These are phyloP conservation scores for Rozella allomycis DNA, from an alignment of 371 early-diverging fungal species.

Conservation along the genomic window DNA sequence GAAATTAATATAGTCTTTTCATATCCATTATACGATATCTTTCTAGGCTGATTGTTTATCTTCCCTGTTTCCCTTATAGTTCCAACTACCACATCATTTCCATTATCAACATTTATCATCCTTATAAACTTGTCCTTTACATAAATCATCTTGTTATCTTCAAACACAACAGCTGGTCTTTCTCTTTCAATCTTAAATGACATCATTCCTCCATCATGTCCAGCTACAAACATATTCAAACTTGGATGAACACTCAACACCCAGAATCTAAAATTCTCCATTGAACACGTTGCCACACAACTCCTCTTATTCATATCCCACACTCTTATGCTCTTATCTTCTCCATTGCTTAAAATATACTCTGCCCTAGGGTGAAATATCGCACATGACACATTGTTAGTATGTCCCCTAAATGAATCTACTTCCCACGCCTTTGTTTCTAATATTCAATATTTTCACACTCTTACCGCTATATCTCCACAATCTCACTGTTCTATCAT, in stretches of 20 bases:
- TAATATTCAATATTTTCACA: constrained; percentile 4
- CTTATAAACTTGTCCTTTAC: constrained; percentile 61
- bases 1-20: constrained; percentile 66
- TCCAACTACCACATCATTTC: constrained; percentile 48
- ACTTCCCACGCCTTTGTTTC: constrained; percentile 91
- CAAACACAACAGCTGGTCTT: constrained; percentile 64
- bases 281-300: constrained; percentile 68
- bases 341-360: constrained; percentile 73
- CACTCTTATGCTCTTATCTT: constrained; percentile 90
- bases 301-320: constrained; percentile 91
- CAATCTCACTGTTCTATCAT: constrained; percentile 93
- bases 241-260: constrained; percentile 81
- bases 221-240: constrained; percentile 83
- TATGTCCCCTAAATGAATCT: constrained; percentile 93
- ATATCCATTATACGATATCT: constrained; percentile 79
- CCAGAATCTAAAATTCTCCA: constrained; percentile 96
- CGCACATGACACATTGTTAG: constrained; percentile 83
- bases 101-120: constrained; percentile 47
- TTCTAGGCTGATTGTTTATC: constrained; percentile 17
- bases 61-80: constrained; percentile 29
- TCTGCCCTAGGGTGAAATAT: constrained; percentile 84
- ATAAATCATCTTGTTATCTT: constrained; percentile 47
- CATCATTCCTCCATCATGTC: constrained; percentile 89
- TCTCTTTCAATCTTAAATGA: constrained; percentile 93
- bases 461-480: constrained; percentile 84